These are phyloP conservation scores for Vigna mungo DNA, from an alignment of 306 rosid genomes.

Conservation along the genomic window DNA sequence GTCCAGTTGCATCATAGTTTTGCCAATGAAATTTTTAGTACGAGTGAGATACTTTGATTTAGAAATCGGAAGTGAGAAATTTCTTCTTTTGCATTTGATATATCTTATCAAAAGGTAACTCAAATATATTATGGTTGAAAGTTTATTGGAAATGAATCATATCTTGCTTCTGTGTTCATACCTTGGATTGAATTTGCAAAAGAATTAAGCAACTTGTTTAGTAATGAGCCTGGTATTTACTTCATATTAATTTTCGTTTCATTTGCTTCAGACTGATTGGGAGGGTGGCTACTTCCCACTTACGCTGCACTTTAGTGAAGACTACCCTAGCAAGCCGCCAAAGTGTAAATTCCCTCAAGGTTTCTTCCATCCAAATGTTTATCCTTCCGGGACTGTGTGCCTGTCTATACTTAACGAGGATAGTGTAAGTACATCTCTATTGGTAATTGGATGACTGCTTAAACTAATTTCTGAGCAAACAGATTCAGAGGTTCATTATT, in stretches of 20 bases:
- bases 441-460: constrained; percentile 19
- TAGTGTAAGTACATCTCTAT: constrained; percentile 69
- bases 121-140: constrained; percentile 21
- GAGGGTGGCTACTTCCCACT: constrained; percentile 96
- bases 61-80: background rate
- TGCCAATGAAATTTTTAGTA: constrained; percentile 1
- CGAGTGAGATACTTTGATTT: background rate
- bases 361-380: constrained; percentile 96
- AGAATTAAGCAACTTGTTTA: constrained; percentile 28
- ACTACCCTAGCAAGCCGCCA: constrained; percentile 99
- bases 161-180: constrained; percentile 6
- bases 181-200: background rate
- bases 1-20: background rate
- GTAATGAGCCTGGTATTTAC: constrained; percentile 28
- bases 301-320: constrained; percentile 94
- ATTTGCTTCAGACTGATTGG: constrained; percentile 90
- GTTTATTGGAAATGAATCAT: constrained; percentile 2
- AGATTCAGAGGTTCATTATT: constrained; percentile 24
- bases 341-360: constrained; percentile 96
- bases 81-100: constrained; percentile 13
- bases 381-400: constrained; percentile 97
- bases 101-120: background rate
- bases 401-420: constrained; percentile 97
- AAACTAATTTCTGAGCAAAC: constrained; percentile 13
- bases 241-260: constrained; percentile 10